Base-by-base conservation (phyloP, 2,329 filamentous ascomycete genomes). In the Neospermospora avenae region DNA sequence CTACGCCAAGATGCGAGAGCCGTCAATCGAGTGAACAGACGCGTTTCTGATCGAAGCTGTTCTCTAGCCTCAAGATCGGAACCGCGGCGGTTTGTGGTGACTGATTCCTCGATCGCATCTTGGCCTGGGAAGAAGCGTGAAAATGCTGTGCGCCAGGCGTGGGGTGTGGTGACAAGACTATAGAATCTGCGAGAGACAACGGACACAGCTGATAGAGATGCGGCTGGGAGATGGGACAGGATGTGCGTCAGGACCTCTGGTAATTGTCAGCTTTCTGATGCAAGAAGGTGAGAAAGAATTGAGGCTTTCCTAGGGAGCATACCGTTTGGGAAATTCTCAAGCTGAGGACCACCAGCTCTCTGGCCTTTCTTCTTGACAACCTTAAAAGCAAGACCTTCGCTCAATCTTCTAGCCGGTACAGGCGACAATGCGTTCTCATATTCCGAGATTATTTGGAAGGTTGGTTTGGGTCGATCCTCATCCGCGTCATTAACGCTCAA, bases 111-210 rank as follows among this genome's bases (percentile, higher is more conserved):
- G 49, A 86, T 71, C 5, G 81, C 80, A 70, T 88, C 83, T 24
- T 88, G 84, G 1, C 90, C 92, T 0, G 91, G 91, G 68, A 98
- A 99, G 76, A 87, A 93, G 63, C 93, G 91, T 67, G 91, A 84
- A 72, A 98, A 98, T 5, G 93, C 93, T 72, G 92, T 90, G 64
- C 91, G 86, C 93, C 93, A 98, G 7, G 92, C 92, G 76, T 97
- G 91, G 16, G 93, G 91, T 1, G 90, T 93, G 4, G 91, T 96
- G 58, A 98, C 89, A 42, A 98, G 80, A 55, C 83, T 81, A 74
- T 96, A 90, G 72, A 98, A 96, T 57, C 90, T 89, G 70, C 87
- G 90, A 35, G 91, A 97, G 31, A 98, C 91, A 54, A 96, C 82
- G 18, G 92, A 88, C 11, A 96, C 88, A 10, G 88, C 84, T 18